These are phyloP conservation scores for Phellinidium pouzarii DNA, from an alignment of 1,284 basidiomycete species.

Conservation along the genomic window DNA sequence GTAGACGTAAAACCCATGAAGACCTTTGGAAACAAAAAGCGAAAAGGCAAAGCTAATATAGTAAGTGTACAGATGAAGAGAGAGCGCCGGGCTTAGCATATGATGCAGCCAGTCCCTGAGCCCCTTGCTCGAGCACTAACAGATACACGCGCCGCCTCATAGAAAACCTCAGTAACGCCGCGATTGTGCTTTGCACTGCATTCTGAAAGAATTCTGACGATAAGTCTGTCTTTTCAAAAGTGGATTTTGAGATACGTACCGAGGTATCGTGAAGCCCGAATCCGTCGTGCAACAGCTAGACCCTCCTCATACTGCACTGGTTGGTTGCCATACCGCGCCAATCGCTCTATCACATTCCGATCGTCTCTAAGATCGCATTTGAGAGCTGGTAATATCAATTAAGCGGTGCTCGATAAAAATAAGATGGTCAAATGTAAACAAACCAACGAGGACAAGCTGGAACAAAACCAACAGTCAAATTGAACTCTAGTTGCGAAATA, in stretches of 20 bases:
- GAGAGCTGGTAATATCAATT: conserved; percentile 49
- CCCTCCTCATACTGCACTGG: conserved; percentile 89
- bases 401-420: background rate
- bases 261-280: conserved; percentile 87
- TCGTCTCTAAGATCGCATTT: conserved; percentile 95
- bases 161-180: conserved; percentile 88
- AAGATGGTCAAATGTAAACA: conserved; percentile 27
- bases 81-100: conserved; percentile 3
- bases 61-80: background rate
- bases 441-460: conserved; percentile 83
- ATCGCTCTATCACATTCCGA: conserved; percentile 53
- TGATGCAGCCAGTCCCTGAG: conserved; percentile 35
- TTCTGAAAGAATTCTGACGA: conserved; percentile 48
- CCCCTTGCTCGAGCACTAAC: conserved; percentile 69
- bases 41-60: background rate
- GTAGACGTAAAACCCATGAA: background rate
- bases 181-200: conserved; percentile 95
- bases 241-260: conserved; percentile 50
- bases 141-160: conserved; percentile 82
- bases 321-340: conserved; percentile 59
- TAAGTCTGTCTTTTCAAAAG: no score
- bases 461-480: conserved; percentile 11
- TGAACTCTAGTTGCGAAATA: conserved; percentile 10
- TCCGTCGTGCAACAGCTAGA: conserved; percentile 78
- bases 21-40: background rate